phyloP scores from a whole-genome alignment of 441 rosid genomes.

The Populus hybrid region DNA sequence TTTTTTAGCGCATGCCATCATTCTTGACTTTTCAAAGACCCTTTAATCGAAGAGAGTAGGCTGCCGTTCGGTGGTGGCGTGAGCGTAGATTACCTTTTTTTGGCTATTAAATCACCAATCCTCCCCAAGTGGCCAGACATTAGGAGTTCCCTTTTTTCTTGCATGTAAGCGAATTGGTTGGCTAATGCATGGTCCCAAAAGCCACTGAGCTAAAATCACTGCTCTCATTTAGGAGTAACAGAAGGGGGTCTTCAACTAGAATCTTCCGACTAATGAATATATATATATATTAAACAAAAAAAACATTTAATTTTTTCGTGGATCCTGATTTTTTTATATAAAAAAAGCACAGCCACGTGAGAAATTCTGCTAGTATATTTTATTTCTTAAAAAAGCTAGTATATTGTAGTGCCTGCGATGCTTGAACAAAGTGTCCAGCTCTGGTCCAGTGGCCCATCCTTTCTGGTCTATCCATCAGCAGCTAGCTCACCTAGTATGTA shows the following conservation, averaged over 20 bases:
- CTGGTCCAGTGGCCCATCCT: neutral
- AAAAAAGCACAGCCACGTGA: neutral
- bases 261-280: neutral
- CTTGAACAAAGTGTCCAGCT: neutral
- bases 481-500: neutral
- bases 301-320: neutral
- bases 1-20: neutral
- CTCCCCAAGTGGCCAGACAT: neutral
- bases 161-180: neutral
- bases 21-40: neutral
- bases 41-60: neutral
- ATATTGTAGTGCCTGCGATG: too few relatives aligned
- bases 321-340: neutral
- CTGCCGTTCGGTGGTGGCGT: neutral
- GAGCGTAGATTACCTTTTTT: neutral
- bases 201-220: neutral
- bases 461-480: neutral
- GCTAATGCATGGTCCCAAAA: neutral
- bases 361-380: neutral
- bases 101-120: neutral
- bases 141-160: neutral
- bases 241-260: neutral
- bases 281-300: too few relatives aligned
- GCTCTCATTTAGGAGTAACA: neutral
- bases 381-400: neutral